Evolutionary conservation across 495 filamentous ascomycete genomes (phyloP).

Genomic region (Platismatia glauca): DNA sequence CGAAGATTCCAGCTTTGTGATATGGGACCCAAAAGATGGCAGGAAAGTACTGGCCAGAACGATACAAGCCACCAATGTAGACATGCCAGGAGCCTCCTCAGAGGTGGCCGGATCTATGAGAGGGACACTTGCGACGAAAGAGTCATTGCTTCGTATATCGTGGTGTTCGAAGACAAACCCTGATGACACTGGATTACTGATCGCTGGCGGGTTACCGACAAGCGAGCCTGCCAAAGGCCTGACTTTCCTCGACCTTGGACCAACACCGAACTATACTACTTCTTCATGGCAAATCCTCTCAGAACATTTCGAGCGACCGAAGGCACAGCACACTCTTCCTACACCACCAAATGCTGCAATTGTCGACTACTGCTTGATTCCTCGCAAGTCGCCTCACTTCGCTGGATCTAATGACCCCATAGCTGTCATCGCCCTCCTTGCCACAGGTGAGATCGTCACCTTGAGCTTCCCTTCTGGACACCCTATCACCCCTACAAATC

Average conservation of each 20-base stretch:
- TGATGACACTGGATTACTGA: constrained; percentile 81
- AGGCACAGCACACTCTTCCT: constrained; percentile 57
- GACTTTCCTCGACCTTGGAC: constrained; percentile 80
- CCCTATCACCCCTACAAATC: constrained; percentile 82
- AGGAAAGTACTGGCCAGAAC: constrained; percentile 77
- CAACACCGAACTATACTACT: constrained; percentile 82
- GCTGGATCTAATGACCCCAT: constrained; percentile 84
- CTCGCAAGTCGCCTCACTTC: constrained; percentile 73
- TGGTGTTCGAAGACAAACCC: constrained; percentile 92
- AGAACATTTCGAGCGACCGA: constrained; percentile 65
- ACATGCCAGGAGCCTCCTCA: constrained; percentile 47
- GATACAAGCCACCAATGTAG: constrained; percentile 59
- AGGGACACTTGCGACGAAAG: constrained; percentile 46
- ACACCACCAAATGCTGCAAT: constrained; percentile 73
- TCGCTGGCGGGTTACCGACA: constrained; percentile 68
- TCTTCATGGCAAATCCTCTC: constrained; percentile 76
- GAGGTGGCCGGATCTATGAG: constrained; percentile 32
- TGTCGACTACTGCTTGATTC: constrained; percentile 74
- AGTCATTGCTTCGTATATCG: constrained; percentile 63
- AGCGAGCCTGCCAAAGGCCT: constrained; percentile 61
- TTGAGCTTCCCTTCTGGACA: constrained; percentile 86
- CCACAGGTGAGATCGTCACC: constrained; percentile 79
- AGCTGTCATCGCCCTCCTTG: constrained; percentile 65
- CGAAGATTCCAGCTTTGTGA: constrained; percentile 79
- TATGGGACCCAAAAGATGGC: constrained; percentile 93